Evolutionary conservation across 2,329 filamentous ascomycete genomes (phyloP).

Genomic region (Colletotrichum tabaci): DNA sequence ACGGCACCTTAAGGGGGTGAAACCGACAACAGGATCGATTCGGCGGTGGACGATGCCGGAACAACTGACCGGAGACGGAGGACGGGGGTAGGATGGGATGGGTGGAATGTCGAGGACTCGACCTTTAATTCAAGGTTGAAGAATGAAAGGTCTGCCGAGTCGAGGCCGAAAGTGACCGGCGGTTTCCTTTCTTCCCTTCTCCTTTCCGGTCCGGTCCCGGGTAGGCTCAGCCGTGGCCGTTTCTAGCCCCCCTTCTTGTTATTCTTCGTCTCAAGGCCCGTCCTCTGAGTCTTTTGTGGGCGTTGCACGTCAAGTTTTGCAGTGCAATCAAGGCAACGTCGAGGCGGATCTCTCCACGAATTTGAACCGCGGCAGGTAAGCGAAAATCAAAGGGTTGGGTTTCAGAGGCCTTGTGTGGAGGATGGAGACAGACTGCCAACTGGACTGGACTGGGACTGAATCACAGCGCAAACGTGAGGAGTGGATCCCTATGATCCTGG

Average conservation of each 20-base stretch:
- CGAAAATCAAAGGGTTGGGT: background rate
- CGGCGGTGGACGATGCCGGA: background rate
- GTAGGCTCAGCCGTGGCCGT: background rate
- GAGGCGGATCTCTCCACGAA: no score
- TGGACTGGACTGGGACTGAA: background rate
- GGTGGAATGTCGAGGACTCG: slow-evolving; percentile 18
- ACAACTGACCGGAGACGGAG: slow-evolving; percentile 24
- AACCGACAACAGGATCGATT: background rate
- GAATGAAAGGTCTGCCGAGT: slow-evolving; percentile 14
- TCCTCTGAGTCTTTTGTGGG: background rate
- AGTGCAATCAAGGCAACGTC: background rate
- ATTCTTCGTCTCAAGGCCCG: background rate
- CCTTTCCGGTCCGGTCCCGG: slow-evolving; percentile 1
- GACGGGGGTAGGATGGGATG: background rate
- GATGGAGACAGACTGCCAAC: background rate
- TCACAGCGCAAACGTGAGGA: slow-evolving; percentile 2
- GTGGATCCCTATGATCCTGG: background rate
- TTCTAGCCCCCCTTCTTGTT: background rate
- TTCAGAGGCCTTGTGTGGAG: background rate
- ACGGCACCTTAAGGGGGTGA: background rate
- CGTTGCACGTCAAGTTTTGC: background rate
- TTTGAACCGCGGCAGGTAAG: no score
- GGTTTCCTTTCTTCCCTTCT: background rate
- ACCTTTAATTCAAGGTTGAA: background rate
- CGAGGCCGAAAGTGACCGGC: background rate